phyloP scores from a whole-genome alignment of 108 stramenopile genomes.

The Cyclostephanos invisitatus region DNA sequence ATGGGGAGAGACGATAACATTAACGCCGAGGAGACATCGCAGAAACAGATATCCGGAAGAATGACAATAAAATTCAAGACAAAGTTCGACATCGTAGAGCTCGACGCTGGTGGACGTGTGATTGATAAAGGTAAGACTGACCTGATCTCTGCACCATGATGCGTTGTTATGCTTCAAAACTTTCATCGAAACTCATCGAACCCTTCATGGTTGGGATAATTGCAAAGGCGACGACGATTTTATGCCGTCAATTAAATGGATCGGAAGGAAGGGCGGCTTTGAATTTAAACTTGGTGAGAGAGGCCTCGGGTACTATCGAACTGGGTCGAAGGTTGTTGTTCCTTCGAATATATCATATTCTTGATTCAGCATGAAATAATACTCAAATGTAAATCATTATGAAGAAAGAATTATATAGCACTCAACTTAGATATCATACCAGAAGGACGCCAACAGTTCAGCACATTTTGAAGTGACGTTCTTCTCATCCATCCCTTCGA shows the following conservation, averaged over 20 bases:
- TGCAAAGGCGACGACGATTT: constrained; percentile 76
- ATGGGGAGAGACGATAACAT: constrained; percentile 5
- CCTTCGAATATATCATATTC: constrained; percentile 84
- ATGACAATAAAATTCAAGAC: constrained; percentile 63
- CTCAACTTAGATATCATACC: no score
- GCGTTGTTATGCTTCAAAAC: not conserved
- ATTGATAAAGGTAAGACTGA: constrained; percentile 62
- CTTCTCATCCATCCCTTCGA: no score
- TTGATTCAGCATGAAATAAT: not conserved
- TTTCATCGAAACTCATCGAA: not conserved
- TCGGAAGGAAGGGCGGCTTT: constrained; percentile 79
- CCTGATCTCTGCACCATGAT: not conserved
- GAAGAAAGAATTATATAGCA: no score
- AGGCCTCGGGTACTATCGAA: constrained; percentile 87
- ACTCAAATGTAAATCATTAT: no score
- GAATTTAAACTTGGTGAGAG: constrained; percentile 89
- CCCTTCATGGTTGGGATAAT: not conserved
- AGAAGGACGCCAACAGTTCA: no score
- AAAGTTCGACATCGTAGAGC: constrained; percentile 82
- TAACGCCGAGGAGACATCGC: constrained; percentile 7
- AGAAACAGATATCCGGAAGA: constrained; percentile 12
- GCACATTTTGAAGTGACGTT: no score
- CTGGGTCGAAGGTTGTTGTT: constrained; percentile 82
- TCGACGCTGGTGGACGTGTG: constrained; percentile 75
- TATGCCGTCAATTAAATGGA: constrained; percentile 68